phyloP scores from a whole-genome alignment of 169 alveolate genomes.

The Plasmodium coatneyi region DNA sequence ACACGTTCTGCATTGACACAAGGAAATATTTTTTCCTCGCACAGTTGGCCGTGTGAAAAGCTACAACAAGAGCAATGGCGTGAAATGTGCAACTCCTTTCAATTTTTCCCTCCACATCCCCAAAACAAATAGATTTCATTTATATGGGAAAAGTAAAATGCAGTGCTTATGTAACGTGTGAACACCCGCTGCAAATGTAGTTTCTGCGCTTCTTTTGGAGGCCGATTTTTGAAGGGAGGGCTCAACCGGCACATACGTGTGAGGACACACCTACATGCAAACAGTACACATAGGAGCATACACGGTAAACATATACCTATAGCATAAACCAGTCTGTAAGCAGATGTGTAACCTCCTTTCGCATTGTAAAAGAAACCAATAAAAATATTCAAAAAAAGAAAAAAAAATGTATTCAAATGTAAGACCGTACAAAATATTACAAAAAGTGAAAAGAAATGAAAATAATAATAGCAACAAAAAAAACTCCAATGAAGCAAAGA shows the following conservation, averaged over 20 bases:
- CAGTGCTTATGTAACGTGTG: not conserved
- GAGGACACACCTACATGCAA: not conserved
- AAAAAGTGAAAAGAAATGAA: conserved; percentile 19
- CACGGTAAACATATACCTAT: not conserved
- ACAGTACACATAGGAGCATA: not conserved
- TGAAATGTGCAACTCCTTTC: not conserved
- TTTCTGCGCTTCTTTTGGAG: not conserved
- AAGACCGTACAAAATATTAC: conserved; percentile 74
- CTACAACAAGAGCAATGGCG: not conserved
- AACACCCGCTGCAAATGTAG: not conserved
- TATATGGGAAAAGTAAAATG: not conserved
- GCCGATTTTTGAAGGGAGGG: not conserved
- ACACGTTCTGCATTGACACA: not conserved
- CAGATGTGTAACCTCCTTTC: not conserved
- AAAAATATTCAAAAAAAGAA: conserved; percentile 1
- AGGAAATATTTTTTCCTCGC: not conserved
- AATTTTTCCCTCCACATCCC: not conserved
- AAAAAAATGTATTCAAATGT: conserved; percentile 34
- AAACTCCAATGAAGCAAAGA: conserved; percentile 21
- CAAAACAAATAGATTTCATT: not conserved
- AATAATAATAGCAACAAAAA: conserved; percentile 9
- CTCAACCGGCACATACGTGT: not conserved
- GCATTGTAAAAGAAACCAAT: not conserved
- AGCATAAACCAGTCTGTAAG: not conserved
- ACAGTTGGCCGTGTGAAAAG: not conserved